phyloP scores from a whole-genome alignment of 331 rosid genomes.

The Dryas integrifolia region DNA sequence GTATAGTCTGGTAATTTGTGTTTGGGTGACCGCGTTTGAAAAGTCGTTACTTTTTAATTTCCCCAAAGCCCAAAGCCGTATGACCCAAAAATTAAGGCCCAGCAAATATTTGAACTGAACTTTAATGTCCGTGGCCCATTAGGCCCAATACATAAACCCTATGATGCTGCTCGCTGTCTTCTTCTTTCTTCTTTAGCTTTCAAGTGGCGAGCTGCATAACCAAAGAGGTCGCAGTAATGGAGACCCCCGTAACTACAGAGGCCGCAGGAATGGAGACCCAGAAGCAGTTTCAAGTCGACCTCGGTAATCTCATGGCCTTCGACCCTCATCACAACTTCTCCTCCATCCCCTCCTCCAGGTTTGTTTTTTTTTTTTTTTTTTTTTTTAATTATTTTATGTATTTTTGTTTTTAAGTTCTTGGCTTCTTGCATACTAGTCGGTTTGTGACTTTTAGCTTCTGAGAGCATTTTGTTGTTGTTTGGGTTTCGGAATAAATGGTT shows the following conservation, averaged over 20 bases:
- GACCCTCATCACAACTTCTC: constrained; percentile 43
- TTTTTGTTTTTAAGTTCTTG: neutral
- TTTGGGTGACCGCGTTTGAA: constrained; percentile 10
- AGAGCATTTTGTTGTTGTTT: neutral
- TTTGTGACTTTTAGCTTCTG: neutral
- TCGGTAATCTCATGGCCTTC: constrained; percentile 68
- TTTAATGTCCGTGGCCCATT: no score
- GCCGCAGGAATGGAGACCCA: constrained; percentile 34
- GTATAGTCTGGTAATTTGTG: neutral
- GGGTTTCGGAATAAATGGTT: neutral
- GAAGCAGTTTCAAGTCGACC: constrained; percentile 48
- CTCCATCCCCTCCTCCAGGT: constrained; percentile 43
- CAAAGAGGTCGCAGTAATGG: constrained; percentile 24
- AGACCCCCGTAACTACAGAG: neutral
- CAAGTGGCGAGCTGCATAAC: constrained; percentile 1
- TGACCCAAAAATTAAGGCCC: neutral
- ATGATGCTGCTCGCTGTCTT: neutral
- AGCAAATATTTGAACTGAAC: no score
- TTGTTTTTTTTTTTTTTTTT: neutral
- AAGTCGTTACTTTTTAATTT: neutral
- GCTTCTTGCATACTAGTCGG: no score
- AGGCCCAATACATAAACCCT: constrained; percentile 8
- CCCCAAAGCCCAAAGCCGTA: no score
- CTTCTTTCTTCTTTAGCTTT: constrained; percentile 4
- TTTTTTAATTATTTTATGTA: neutral